Base-by-base conservation (phyloP, 306 rosid genomes). In the Gastrolobium bilobum region DNA sequence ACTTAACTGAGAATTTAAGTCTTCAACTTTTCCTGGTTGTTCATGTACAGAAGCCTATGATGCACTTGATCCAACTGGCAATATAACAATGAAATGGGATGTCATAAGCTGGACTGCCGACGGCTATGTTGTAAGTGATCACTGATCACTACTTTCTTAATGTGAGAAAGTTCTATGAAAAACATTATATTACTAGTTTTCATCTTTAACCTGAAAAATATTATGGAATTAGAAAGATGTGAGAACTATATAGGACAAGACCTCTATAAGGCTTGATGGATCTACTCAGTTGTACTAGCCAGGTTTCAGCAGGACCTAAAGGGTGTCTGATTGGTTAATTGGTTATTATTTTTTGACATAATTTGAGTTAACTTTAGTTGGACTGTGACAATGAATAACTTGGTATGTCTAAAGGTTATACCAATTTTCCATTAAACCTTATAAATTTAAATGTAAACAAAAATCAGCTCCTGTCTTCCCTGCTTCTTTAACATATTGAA, bases 71-170 rank as follows among this genome's bases (percentile, higher is more conserved):
- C 94, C 97, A 53, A 86, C 82, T 43, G 97, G 90, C 61, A 91
- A 93, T 76, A 86, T 93, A 76, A 93, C 98, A 65, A 86, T 93
- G 85, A 93, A 93, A 83, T 93, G 94, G 97, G 97, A 93, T 86
- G 62, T 91, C 31, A 89, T 88, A 56, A 83, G 80, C 83, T 93
- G 98, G 98, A 89, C 90, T 50, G 77, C 89, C 10, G 98, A 93
- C 68, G 98, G 98, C 73, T 93, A 91, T 79, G 72, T 93, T 77
- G 94, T 93, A 88, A 89, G 97, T 87, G 68, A 62, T 13, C 64
- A 26, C 20, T 9, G 68, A 62, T 13, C 64, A 26, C 20, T 9
- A 11, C 71, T 82, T 73, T 61, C 71, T 54, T 79, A 20, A 4
- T 59, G 61, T 38, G 46, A 47, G 50, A 62, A 74, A 51, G 33